These are phyloP conservation scores for Naumovozyma baii DNA, from an alignment of 805 yeast species.

Conservation along the genomic window DNA sequence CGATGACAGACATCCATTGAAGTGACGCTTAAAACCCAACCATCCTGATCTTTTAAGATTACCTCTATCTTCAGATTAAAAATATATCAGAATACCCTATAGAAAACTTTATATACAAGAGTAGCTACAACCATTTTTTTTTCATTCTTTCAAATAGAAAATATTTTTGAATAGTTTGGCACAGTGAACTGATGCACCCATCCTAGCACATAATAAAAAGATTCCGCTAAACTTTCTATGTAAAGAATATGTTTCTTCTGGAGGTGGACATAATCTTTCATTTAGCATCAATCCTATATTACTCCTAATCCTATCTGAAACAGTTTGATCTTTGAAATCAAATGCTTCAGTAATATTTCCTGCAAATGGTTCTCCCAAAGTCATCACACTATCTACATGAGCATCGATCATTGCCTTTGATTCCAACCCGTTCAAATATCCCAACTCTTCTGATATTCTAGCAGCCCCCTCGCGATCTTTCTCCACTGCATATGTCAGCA, in stretches of 20 bases:
- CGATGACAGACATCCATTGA: too few relatives aligned
- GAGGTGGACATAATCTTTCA: constrained; percentile 92
- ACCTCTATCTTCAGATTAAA: too few relatives aligned
- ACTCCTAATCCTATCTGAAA: constrained; percentile 83
- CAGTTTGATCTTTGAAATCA: constrained; percentile 77
- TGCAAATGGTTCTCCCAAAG: constrained; percentile 86
- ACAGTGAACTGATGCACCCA: constrained; percentile 77
- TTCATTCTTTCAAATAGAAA: constrained; percentile 38
- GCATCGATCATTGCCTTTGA: constrained; percentile 81
- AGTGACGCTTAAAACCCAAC: too few relatives aligned
- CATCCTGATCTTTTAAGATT: too few relatives aligned
- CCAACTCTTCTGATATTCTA: constrained; percentile 58
- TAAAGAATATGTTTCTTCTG: constrained; percentile 94
- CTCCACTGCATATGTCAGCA: constrained; percentile 65
- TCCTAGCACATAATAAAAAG: constrained; percentile 75
- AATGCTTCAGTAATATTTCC: constrained; percentile 38
- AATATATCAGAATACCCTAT: too few relatives aligned
- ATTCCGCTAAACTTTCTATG: constrained; percentile 95
- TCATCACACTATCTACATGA: constrained; percentile 82
- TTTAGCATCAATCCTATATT: constrained; percentile 83
- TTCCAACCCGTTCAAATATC: constrained; percentile 88
- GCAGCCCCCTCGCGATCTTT: constrained; percentile 58
- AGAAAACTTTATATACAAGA: too few relatives aligned
- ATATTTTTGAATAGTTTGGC: constrained; percentile 65
- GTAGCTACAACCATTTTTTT: too few relatives aligned